Conservation (phyloP, 495 filamentous ascomycete species). For the Pyronema domesticum region DNA sequence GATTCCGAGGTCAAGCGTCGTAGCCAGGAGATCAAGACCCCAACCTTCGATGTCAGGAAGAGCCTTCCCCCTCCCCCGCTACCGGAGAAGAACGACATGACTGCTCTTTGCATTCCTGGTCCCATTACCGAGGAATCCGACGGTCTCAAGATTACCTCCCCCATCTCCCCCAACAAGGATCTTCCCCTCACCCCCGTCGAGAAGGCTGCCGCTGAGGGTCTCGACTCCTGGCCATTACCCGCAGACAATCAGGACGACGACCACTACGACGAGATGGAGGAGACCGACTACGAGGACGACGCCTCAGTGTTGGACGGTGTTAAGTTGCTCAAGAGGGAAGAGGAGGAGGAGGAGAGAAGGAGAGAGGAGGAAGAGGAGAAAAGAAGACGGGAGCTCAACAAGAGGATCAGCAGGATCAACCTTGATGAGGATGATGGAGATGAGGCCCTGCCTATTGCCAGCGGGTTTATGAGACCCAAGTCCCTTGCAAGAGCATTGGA, state of each 20-base stretch:
- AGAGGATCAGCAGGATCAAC: conserved; percentile 15
- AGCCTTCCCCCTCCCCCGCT: conserved; percentile 12
- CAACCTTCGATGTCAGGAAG: not conserved
- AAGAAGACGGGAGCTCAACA: conserved; percentile 34
- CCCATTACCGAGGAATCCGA: conserved; percentile 10
- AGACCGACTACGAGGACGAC: conserved; percentile 22
- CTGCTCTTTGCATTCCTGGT: not conserved
- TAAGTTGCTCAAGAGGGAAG: too few relatives aligned
- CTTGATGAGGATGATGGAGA: too few relatives aligned
- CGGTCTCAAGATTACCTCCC: conserved; percentile 19
- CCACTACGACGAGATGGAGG: conserved; percentile 14
- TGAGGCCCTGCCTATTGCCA: too few relatives aligned
- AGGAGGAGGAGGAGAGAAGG: conserved; percentile 32
- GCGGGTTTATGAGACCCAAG: not conserved
- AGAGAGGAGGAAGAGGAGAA: conserved; percentile 29
- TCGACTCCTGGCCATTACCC: conserved; percentile 21
- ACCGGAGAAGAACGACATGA: not conserved
- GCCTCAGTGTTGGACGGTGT: conserved; percentile 19
- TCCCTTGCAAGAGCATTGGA: conserved; percentile 10
- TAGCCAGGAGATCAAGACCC: conserved; percentile 6
- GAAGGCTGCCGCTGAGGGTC: conserved; percentile 25
- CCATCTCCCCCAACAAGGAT: conserved; percentile 27
- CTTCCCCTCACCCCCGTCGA: conserved; percentile 7
- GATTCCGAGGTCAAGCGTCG: not conserved
- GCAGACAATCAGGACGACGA: conserved; percentile 11